Evolutionary conservation across 345 rosid species (phyloP).

Genomic region (Ceriops tagal): DNA sequence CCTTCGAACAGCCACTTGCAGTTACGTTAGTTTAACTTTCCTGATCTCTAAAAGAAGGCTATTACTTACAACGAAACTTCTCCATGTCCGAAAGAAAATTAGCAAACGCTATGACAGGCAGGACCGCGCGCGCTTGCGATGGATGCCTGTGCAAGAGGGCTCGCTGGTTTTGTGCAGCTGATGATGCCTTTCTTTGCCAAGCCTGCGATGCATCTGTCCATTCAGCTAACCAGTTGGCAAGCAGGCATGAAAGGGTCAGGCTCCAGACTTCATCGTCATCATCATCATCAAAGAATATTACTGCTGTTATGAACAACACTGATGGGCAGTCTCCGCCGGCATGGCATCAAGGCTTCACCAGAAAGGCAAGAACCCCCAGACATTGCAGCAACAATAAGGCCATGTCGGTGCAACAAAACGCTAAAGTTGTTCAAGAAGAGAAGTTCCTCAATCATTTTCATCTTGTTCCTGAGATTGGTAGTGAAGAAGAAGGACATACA

Average conservation of each 20-base stretch:
- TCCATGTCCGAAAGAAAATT: constrained; percentile 17
- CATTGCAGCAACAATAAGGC: constrained; percentile 13
- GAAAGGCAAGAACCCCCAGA: constrained; percentile 55
- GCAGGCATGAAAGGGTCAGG: constrained; percentile 55
- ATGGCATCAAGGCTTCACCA: constrained; percentile 54
- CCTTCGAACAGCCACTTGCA: constrained; percentile 10
- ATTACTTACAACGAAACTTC: background rate
- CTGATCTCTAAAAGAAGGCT: background rate
- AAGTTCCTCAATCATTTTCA: constrained; percentile 18
- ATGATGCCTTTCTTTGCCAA: constrained; percentile 73
- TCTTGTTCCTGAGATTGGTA: constrained; percentile 50
- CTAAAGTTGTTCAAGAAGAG: constrained; percentile 8
- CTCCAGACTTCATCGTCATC: constrained; percentile 31
- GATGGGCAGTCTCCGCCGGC: constrained; percentile 21
- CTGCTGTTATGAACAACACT: background rate
- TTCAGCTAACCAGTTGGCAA: constrained; percentile 59
- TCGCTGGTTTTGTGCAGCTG: constrained; percentile 57
- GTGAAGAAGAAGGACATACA: constrained; percentile 31
- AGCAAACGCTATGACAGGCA: constrained; percentile 28
- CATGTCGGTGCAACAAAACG: background rate
- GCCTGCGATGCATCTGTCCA: constrained; percentile 59
- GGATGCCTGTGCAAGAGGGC: constrained; percentile 34
- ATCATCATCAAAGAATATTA: background rate
- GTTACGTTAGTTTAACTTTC: background rate
- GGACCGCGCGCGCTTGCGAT: constrained; percentile 32